These are phyloP conservation scores for Guadua angustifolia DNA, from an alignment of 176 grass and related monocot genomes.

Conservation along the genomic window DNA sequence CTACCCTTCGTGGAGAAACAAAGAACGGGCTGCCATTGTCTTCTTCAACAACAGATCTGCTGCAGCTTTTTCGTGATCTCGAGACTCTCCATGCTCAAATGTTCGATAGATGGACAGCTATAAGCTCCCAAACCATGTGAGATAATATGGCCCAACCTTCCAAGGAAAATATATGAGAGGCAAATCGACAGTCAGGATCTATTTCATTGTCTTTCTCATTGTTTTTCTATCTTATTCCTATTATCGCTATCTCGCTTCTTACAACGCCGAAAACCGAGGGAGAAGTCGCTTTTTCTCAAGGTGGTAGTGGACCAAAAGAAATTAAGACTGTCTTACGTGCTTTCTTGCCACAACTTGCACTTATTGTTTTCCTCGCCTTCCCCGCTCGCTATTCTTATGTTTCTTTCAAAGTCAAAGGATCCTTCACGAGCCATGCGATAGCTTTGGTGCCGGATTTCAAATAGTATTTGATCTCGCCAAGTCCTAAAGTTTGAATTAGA, in stretches of 20 bases:
- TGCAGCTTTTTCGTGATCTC: constrained; percentile 74
- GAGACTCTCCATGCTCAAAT: constrained; percentile 87
- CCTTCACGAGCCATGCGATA: constrained; percentile 64
- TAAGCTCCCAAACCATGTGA: constrained; percentile 78
- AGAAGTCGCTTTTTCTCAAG: constrained; percentile 76
- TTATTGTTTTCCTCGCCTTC: constrained; percentile 86
- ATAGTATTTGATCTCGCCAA: too few relatives aligned
- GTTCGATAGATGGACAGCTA: constrained; percentile 70
- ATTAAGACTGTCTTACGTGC: constrained; percentile 78
- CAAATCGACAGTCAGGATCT: constrained; percentile 58
- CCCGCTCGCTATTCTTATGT: constrained; percentile 71
- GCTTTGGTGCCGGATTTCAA: too few relatives aligned
- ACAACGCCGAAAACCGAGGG: constrained; percentile 68
- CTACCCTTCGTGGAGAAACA: constrained; percentile 71
- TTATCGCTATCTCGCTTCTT: constrained; percentile 66
- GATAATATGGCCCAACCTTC: constrained; percentile 75
- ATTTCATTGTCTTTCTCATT: constrained; percentile 70
- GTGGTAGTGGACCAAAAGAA: constrained; percentile 46
- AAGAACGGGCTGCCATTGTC: constrained; percentile 76
- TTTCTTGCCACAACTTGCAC: constrained; percentile 77
- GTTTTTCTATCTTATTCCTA: constrained; percentile 84
- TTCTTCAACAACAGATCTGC: constrained; percentile 80
- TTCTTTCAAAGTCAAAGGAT: constrained; percentile 83
- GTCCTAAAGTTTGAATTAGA: too few relatives aligned
- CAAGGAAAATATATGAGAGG: constrained; percentile 61